Evolutionary conservation across 371 early-diverging fungal genomes (phyloP).

Genomic region (Basidiobolus meristosporus): DNA sequence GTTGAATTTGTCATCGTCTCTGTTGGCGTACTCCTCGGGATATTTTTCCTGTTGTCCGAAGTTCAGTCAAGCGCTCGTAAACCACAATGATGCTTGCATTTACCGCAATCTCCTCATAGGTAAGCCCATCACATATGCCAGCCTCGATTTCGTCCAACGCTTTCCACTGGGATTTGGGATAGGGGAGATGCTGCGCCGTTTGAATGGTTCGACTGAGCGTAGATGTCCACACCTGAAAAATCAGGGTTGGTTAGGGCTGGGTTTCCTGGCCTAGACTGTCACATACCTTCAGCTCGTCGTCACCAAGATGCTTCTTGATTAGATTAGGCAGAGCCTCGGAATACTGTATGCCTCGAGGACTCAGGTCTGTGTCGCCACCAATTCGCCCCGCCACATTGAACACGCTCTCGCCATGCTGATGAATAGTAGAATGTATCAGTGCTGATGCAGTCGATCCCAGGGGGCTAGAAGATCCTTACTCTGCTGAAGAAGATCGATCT

Average conservation of each 20-base stretch:
- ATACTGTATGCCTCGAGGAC: constrained; percentile 67
- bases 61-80: neutral
- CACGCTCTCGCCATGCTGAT: constrained; percentile 79
- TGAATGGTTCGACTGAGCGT: constrained; percentile 82
- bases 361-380: constrained; percentile 87
- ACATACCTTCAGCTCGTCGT: constrained; percentile 37
- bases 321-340: constrained; percentile 63
- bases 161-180: constrained; percentile 87
- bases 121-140: constrained; percentile 94
- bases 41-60: constrained; percentile 22
- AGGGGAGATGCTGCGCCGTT: constrained; percentile 54
- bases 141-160: constrained; percentile 93
- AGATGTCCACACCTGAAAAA: constrained; percentile 73
- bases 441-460: neutral
- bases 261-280: neutral
- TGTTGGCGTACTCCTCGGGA: constrained; percentile 71
- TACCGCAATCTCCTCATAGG: constrained; percentile 91
- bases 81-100: constrained; percentile 2
- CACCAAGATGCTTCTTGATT: constrained; percentile 45
- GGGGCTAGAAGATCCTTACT: constrained; percentile 13
- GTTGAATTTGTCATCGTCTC: constrained; percentile 89
- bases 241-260: constrained; percentile 3
- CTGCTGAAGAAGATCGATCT: constrained; percentile 77
- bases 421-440: neutral
- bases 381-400: constrained; percentile 74